phyloP scores from a whole-genome alignment of 768 basidiomycete species.

The Russula compacta region DNA sequence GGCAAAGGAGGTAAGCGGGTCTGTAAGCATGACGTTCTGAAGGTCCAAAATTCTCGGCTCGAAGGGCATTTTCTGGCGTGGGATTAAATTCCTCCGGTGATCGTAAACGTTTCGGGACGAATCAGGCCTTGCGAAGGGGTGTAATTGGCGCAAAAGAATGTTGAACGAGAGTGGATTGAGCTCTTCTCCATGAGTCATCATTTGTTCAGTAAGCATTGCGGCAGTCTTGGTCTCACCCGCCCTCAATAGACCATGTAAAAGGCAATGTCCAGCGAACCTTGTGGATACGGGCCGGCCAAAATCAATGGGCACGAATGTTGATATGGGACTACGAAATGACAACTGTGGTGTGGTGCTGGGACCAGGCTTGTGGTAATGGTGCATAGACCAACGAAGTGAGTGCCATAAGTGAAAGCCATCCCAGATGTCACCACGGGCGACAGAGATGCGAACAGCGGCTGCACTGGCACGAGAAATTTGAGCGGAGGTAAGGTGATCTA shows the following conservation, averaged over 20 bases:
- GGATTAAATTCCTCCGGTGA: not conserved
- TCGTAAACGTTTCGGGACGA: not conserved
- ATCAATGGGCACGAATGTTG: constrained; percentile 34
- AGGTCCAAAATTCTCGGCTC: constrained; percentile 25
- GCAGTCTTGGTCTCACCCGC: constrained; percentile 41
- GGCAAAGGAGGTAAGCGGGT: constrained; percentile 40
- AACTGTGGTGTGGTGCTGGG: constrained; percentile 17
- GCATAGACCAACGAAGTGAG: constrained; percentile 16
- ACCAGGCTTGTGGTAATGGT: constrained; percentile 3
- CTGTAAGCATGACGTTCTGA: constrained; percentile 29
- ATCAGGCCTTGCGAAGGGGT: constrained; percentile 16
- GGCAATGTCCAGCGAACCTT: constrained; percentile 50
- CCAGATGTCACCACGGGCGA: constrained; percentile 12
- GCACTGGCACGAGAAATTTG: constrained; percentile 20
- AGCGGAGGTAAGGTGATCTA: constrained; percentile 8
- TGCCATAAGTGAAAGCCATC: constrained; percentile 19
- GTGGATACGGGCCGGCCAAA: constrained; percentile 46
- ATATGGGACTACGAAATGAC: constrained; percentile 16
- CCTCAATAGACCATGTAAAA: constrained; percentile 58
- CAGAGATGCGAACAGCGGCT: constrained; percentile 13
- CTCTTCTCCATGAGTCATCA: constrained; percentile 46
- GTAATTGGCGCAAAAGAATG: constrained; percentile 29
- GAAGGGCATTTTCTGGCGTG: constrained; percentile 2
- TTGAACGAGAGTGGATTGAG: constrained; percentile 45
- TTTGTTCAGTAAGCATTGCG: constrained; percentile 35